phyloP scores from a whole-genome alignment of 1,284 basidiomycete species.

The Puccinia coronata region DNA sequence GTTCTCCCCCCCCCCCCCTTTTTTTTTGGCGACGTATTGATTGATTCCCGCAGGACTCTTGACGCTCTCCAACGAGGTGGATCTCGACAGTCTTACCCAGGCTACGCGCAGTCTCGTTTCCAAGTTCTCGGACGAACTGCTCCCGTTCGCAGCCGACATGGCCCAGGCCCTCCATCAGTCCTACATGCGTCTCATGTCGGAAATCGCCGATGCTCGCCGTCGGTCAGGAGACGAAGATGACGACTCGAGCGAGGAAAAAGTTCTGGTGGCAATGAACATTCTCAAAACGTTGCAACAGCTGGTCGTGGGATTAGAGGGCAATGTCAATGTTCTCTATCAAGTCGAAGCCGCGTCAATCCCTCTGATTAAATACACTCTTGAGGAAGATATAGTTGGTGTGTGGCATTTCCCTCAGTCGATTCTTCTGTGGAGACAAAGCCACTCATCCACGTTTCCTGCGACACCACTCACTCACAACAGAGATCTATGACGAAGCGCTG shows the following conservation, averaged over 20 bases:
- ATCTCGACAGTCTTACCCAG: conserved; percentile 77
- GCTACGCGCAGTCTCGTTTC: conserved; percentile 84
- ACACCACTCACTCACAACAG: too few species aligned
- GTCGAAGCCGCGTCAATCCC: conserved; percentile 80
- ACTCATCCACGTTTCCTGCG: too few species aligned
- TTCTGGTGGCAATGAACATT: conserved; percentile 79
- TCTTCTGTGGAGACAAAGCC: too few species aligned
- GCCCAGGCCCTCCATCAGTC: conserved; percentile 76
- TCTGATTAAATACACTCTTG: conserved; percentile 72
- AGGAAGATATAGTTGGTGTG: conserved; percentile 61
- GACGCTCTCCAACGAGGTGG: conserved; percentile 83
- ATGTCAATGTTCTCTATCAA: conserved; percentile 74
- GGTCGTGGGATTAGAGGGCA: conserved; percentile 70
- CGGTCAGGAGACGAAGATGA: conserved; percentile 51
- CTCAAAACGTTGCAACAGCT: conserved; percentile 62
- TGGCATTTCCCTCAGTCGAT: too few species aligned
- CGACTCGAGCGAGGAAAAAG: conserved; percentile 74
- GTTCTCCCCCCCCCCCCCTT: conserved; percentile 1
- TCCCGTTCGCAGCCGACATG: conserved; percentile 82
- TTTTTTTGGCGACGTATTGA: not conserved
- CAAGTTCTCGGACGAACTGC: conserved; percentile 76
- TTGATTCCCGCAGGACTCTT: conserved; percentile 69
- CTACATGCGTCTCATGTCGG: conserved; percentile 74
- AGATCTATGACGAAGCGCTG: conserved; percentile 84
- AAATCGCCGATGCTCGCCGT: conserved; percentile 64